Evolutionary conservation across 108 stramenopile genomes (phyloP).

Genomic region (Cyclostephanos tholiformis): DNA sequence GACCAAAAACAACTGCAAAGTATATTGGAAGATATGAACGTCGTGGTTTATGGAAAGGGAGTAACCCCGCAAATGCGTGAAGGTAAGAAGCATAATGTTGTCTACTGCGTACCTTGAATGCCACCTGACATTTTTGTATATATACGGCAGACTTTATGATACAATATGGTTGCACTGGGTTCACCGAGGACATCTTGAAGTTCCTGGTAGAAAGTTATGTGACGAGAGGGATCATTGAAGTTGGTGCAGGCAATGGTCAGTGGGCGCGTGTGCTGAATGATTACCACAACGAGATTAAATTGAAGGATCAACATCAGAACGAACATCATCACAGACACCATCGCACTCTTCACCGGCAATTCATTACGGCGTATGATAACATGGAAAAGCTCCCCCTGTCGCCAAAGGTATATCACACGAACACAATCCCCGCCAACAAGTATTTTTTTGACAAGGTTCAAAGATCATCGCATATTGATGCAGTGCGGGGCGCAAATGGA

Average conservation of each 20-base stretch:
- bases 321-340: background rate
- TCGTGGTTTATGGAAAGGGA: slow-evolving; percentile 71
- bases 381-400: slow-evolving; percentile 65
- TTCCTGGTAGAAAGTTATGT: slow-evolving; percentile 48
- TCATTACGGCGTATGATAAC: slow-evolving; percentile 76
- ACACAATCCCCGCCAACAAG: slow-evolving; percentile 69
- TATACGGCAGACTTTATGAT: slow-evolving; percentile 55
- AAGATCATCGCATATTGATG: slow-evolving; percentile 45
- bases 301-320: slow-evolving; percentile 16
- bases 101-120: background rate
- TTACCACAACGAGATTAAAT: slow-evolving; percentile 25
- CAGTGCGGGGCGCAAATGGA: slow-evolving; percentile 55
- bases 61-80: slow-evolving; percentile 73
- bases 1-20: slow-evolving; percentile 50
- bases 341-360: slow-evolving; percentile 47
- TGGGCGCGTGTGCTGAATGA: slow-evolving; percentile 71
- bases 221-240: slow-evolving; percentile 75
- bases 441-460: slow-evolving; percentile 69
- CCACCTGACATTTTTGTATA: background rate
- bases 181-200: slow-evolving; percentile 60
- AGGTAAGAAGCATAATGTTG: slow-evolving; percentile 12
- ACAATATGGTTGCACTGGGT: slow-evolving; percentile 78
- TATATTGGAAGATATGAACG: slow-evolving; percentile 41
- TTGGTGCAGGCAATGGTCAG: slow-evolving; percentile 87
- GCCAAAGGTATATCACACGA: slow-evolving; percentile 68